Base-by-base conservation (phyloP, 2,329 filamentous ascomycete genomes). In the Fusarium keratoplasticum region DNA sequence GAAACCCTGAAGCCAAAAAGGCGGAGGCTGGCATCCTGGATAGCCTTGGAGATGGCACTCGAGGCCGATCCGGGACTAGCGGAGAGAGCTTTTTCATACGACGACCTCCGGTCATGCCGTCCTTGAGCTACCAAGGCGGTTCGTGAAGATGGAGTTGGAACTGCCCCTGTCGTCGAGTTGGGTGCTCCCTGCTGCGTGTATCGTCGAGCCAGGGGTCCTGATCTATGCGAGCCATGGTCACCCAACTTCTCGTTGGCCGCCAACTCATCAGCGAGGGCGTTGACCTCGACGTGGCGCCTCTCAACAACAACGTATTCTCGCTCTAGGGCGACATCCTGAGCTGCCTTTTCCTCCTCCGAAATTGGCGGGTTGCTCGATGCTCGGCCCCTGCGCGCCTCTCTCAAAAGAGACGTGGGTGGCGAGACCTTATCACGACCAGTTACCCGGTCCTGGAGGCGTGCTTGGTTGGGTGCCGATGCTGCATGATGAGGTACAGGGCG, bases 291-390 rank as follows among this genome's bases (percentile, higher is more conserved):
- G 22, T 95, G 93, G 74, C 93, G 92, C 85, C 98, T 98, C 84
- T 99, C 96, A 14, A 99, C 94, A 29, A 98, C 88, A 22, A 99
- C 96, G 78, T 98, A 99, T 75, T 98, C 96, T 74, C 96, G 91
- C 80, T 98, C 95, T 77, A 97, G 93, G 1, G 94, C 94, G 58
- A 97, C 91, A 73, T 98, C 96, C 77, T 97, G 94, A 4, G 94
- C 95, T 5, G 92, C 93, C 80, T 87, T 90, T 78, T 93, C 92
- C 68, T 91, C 90, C 73, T 93, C 92, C 66, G 88, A 87, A n/a
- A 82, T 82, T 42, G 74, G 73, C 14, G 78, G 76, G 42, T 78
- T 79, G 50, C 73, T 78, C 29, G 72, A 69, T 11, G 74, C 75
- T 57, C 80, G 82, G 38, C 75, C 78, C 55, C 76, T 84, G 20